phyloP scores from a whole-genome alignment of 495 filamentous ascomycete species.

The Diplogelasinospora grovesii region DNA sequence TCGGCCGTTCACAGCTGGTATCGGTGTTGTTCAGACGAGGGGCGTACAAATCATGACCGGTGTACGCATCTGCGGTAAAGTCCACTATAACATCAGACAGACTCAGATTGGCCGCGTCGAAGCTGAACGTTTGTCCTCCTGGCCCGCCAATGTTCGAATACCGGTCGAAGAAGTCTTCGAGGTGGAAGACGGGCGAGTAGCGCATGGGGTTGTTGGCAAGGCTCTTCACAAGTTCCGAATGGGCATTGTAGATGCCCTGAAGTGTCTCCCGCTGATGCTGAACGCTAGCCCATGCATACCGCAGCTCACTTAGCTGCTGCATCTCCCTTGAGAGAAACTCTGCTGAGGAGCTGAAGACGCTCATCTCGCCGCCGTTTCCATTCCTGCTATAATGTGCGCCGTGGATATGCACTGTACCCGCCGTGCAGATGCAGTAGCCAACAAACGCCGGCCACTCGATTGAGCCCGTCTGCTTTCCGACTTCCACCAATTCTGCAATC shows the following conservation, averaged over 20 bases:
- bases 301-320: conserved; percentile 67
- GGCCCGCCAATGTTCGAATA: conserved; percentile 48
- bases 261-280: conserved; percentile 74
- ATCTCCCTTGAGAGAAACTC: conserved; percentile 72
- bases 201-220: conserved; percentile 51
- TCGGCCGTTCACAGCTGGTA: conserved; percentile 20
- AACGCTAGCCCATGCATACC: conserved; percentile 66
- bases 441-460: conserved; percentile 81
- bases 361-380: conserved; percentile 54
- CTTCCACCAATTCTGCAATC: conserved; percentile 74
- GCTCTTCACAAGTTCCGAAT: conserved; percentile 66
- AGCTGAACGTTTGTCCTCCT: conserved; percentile 37
- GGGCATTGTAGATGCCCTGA: conserved; percentile 63
- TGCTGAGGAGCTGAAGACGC: conserved; percentile 45
- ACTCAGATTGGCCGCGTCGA: conserved; percentile 45
- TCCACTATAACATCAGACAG: conserved; percentile 50
- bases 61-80: conserved; percentile 40
- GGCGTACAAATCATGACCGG: conserved; percentile 36
- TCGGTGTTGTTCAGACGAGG: conserved; percentile 21
- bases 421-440: conserved; percentile 74
- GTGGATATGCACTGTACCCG: conserved; percentile 79
- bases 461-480: conserved; percentile 56
- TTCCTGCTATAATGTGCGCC: conserved; percentile 68
- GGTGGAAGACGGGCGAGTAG: conserved; percentile 70
- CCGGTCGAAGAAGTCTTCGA: conserved; percentile 81